Conservation (phyloP, 768 basidiomycete species). For the Russula compacta region DNA sequence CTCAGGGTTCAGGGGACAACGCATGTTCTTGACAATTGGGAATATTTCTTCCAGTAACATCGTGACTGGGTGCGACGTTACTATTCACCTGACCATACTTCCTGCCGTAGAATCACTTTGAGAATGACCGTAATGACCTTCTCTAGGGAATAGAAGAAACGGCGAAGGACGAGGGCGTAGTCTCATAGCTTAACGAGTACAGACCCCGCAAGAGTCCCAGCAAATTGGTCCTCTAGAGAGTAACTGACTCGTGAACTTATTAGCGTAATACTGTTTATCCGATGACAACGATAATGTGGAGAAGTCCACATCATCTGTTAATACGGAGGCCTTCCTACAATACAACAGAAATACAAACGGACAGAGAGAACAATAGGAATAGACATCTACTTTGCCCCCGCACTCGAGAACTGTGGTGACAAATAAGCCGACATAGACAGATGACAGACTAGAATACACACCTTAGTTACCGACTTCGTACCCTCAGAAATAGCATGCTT, state of each 20-base stretch:
- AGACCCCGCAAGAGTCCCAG: too few relatives aligned
- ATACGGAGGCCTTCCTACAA: conserved; percentile 19
- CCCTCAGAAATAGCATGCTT: conserved; percentile 99
- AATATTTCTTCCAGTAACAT: too few relatives aligned
- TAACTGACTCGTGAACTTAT: not conserved
- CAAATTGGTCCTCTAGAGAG: not conserved
- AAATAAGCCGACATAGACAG: not conserved
- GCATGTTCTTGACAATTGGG: too few relatives aligned
- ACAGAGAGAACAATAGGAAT: conserved; percentile 1
- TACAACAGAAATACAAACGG: conserved; percentile 20
- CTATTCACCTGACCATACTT: too few relatives aligned
- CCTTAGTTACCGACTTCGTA: conserved; percentile 64
- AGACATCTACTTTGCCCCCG: conserved; percentile 24
- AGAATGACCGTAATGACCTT: too few relatives aligned
- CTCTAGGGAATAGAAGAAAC: too few relatives aligned
- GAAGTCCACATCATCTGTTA: conserved; percentile 1
- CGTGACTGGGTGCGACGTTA: too few relatives aligned
- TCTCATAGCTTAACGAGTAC: too few relatives aligned
- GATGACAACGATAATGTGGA: not conserved
- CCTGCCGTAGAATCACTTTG: too few relatives aligned
- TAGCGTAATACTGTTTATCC: not conserved
- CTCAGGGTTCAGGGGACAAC: too few relatives aligned
- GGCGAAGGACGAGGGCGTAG: too few relatives aligned
- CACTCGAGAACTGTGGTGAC: conserved; percentile 23
- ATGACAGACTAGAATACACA: conserved; percentile 7